Base-by-base conservation (phyloP, 352 stramenopile genomes). In the Globisporangium emineosum region DNA sequence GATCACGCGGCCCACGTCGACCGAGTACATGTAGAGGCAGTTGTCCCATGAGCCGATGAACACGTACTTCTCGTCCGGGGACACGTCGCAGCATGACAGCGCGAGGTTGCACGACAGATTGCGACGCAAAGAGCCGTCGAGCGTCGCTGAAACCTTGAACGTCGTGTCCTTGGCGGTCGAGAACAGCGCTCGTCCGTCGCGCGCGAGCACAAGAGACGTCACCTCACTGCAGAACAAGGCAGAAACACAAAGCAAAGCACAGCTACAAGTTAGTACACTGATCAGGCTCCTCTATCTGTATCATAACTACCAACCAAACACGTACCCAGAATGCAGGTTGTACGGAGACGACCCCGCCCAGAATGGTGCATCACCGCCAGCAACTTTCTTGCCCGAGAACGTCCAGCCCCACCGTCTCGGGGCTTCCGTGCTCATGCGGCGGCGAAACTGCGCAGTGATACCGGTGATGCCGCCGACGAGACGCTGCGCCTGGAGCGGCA, bases 21-120 rank as follows among this genome's bases (percentile, higher is more conserved):
- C 83, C 15, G 84, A 92, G 53, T 93, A 93, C 86, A 96, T 94
- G 73, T 94, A 94, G 42, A 96, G 77, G 51, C 80, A 88, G 57
- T 88, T 88, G 67, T 96, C 88, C 79, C 73, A 89, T 19, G 84
- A 93, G 5, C 86, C 86, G 57, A 96, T 75, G 37, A 96, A 91
- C 21, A 93, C 81, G 52, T 83, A 87, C 61, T 93, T 93, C 68
- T 96, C 88, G 52, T 94, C 86, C 0, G 71, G 67, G 3, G 86
- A 94, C 7, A 94, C 73, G 40, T 89, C 86, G 58, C 85, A 93
- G 50, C 84, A 91, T 12, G 82, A 89, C n/a, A 93, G 59, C 17
- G 83, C 83, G 10, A 92, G 27, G 37, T 90, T 90, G 66, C 83
- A 93, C n/a, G 79, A 89, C 52, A 90, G 60, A 49, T 88, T 91